phyloP scores from a whole-genome alignment of 2,329 filamentous ascomycete species.

The Myriosclerotinia curreyana region DNA sequence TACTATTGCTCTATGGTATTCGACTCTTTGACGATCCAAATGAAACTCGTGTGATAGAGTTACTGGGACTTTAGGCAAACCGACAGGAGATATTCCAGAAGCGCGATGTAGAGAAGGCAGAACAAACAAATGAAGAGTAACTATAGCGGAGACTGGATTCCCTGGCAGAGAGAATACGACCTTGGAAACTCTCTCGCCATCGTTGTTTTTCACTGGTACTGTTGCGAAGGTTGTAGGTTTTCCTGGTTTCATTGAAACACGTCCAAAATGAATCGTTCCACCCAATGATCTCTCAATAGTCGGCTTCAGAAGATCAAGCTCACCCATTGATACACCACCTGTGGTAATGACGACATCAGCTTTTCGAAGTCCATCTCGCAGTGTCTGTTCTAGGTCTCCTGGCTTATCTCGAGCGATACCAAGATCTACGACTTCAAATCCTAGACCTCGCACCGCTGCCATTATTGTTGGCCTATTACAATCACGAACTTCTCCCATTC shows the following conservation, averaged over 20 bases:
- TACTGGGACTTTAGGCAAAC: slow-evolving; percentile 71
- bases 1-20: slow-evolving; percentile 87
- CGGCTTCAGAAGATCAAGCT: slow-evolving; percentile 92
- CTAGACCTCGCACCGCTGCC: slow-evolving; percentile 69
- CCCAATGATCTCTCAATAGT: slow-evolving; percentile 88
- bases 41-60: slow-evolving; percentile 67
- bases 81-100: slow-evolving; percentile 63
- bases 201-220: slow-evolving; percentile 63
- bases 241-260: slow-evolving; percentile 96
- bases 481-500: slow-evolving; percentile 83
- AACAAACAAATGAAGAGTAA: slow-evolving; percentile 93
- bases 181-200: slow-evolving; percentile 58
- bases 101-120: slow-evolving; percentile 79
- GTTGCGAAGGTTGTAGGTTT: slow-evolving; percentile 98
- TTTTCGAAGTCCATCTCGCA: slow-evolving; percentile 70
- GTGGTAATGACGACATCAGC: slow-evolving; percentile 86
- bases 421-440: slow-evolving; percentile 77
- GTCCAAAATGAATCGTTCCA: slow-evolving; percentile 92
- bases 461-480: slow-evolving; percentile 88
- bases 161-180: slow-evolving; percentile 88
- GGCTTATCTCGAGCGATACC: slow-evolving; percentile 78
- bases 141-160: slow-evolving; percentile 88
- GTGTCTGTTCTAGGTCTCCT: slow-evolving; percentile 69
- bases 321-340: slow-evolving; percentile 96
- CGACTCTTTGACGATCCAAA: slow-evolving; percentile 71